Evolutionary conservation across 257 asterid genomes (phyloP).

Genomic region (Penstemon newberryi): DNA sequence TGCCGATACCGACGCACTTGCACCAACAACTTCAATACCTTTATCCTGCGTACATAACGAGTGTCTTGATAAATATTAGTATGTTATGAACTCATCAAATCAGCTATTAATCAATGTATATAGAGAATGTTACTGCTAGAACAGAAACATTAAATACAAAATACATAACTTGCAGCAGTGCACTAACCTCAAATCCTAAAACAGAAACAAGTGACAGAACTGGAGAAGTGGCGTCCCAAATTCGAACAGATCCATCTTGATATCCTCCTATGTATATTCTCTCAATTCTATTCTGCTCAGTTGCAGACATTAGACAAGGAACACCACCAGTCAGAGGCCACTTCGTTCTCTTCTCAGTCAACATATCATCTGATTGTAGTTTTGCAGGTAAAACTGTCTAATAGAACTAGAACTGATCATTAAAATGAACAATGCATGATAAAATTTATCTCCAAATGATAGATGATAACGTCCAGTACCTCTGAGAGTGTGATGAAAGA

Average conservation of each 20-base stretch:
- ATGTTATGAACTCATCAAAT: conserved; percentile 20
- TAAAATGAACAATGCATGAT: conserved; percentile 22
- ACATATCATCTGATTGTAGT: conserved; percentile 37
- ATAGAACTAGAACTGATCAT: conserved; percentile 40
- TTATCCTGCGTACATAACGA: conserved; percentile 42
- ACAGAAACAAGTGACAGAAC: conserved; percentile 61
- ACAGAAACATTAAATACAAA: conserved; percentile 7
- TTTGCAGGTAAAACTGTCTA: conserved; percentile 59
- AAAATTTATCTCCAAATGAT: conserved; percentile 20
- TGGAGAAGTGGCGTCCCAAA: conserved; percentile 90
- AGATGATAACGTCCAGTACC: conserved; percentile 47
- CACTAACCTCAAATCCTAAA: conserved; percentile 63
- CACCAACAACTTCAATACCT: conserved; percentile 54
- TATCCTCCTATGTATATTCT: conserved; percentile 84
- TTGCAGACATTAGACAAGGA: conserved; percentile 47
- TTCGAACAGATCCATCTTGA: conserved; percentile 82
- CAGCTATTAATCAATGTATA: conserved; percentile 18
- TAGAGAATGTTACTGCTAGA: conserved; percentile 3
- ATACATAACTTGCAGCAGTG: conserved; percentile 23
- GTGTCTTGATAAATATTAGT: conserved; percentile 21
- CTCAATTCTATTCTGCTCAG: conserved; percentile 50
- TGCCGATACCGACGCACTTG: conserved; percentile 63
- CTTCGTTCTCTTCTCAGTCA: conserved; percentile 38
- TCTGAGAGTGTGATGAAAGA: conserved; percentile 42
- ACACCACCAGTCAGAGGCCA: conserved; percentile 90